Percentiles rank a stretch among this genome's conserved stretches.
phyloP scores from a whole-genome alignment of 2,329 filamentous ascomycete species.

The Verticillium nubilum region DNA sequence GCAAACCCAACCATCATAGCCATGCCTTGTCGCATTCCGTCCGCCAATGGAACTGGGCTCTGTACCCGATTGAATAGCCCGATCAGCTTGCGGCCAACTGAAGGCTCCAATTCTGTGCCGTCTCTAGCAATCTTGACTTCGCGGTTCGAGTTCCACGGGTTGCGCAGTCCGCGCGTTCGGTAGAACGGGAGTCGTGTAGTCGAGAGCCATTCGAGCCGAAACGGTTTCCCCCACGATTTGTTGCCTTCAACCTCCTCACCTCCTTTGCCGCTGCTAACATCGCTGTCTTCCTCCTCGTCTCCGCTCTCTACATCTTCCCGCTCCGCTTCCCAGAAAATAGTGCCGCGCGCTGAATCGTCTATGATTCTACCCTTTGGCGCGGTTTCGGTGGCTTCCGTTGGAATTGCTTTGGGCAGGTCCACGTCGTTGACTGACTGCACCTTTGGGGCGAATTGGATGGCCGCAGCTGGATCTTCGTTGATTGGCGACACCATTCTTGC shows the following conservation, averaged over 20 bases:
- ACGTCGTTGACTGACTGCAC: constrained; percentile 51
- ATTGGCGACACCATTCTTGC: constrained; percentile 85
- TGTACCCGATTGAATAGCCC: constrained; percentile 66
- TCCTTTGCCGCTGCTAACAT: constrained; percentile 30
- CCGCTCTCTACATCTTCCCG: constrained; percentile 43
- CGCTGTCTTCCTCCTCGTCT: constrained; percentile 40
- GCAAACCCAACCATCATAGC: constrained; percentile 29
- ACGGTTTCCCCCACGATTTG: constrained; percentile 85
- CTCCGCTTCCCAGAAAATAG: constrained; percentile 93
- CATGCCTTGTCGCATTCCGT: constrained; percentile 23
- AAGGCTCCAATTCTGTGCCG: constrained; percentile 86
- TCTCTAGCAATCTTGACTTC: constrained; percentile 96
- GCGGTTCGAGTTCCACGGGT: constrained; percentile 91
- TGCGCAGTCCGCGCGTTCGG: constrained; percentile 77
- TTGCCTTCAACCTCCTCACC: constrained; percentile 33
- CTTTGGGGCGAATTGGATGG: constrained; percentile 64
- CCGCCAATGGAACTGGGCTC: constrained; percentile 22
- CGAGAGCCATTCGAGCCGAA: constrained; percentile 85
- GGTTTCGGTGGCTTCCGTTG: constrained; percentile 70
- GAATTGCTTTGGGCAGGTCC: constrained; percentile 73
- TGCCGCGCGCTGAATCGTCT: constrained; percentile 87
- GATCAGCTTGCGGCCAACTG: constrained; percentile 69
- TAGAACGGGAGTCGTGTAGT: constrained; percentile 83
- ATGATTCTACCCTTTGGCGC: constrained; percentile 83
- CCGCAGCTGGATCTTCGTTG: constrained; percentile 65